phyloP scores from a whole-genome alignment of 345 rosid genomes.

The Eutrema yunnanense region DNA sequence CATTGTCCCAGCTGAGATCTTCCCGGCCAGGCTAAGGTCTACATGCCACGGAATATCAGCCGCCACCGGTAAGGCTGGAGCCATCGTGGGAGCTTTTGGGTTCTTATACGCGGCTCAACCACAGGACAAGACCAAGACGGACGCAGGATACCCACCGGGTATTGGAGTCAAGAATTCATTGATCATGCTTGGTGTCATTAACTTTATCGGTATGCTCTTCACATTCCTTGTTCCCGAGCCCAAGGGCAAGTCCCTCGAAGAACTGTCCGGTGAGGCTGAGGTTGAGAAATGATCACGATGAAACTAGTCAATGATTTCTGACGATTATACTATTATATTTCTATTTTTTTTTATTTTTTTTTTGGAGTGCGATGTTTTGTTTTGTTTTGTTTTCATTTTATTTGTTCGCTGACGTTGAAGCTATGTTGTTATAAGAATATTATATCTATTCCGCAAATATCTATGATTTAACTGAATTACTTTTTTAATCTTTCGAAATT shows the following conservation, averaged over 20 bases:
- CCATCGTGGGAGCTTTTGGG: slow-evolving; percentile 71
- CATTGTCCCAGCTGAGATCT: slow-evolving; percentile 66
- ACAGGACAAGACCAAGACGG: slow-evolving; percentile 30
- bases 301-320: neutral
- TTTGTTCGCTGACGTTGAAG: neutral
- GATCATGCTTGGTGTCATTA: slow-evolving; percentile 41
- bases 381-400: neutral
- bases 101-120: slow-evolving; percentile 52
- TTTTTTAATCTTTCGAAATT: neutral
- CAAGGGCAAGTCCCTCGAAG: slow-evolving; percentile 58
- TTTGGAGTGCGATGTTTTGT: neutral
- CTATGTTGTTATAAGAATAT: neutral
- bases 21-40: slow-evolving; percentile 69
- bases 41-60: slow-evolving; percentile 83
- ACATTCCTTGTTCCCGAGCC: slow-evolving; percentile 58
- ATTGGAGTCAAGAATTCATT: slow-evolving; percentile 51
- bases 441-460: neutral
- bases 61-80: slow-evolving; percentile 63
- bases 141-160: slow-evolving; percentile 47
- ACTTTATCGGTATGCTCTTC: slow-evolving; percentile 43
- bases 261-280: slow-evolving; percentile 47
- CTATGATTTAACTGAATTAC: neutral
- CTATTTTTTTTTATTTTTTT: neutral
- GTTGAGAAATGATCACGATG: slow-evolving; percentile 20
- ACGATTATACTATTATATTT: neutral